Evolutionary conservation across 2,329 filamentous ascomycete genomes (phyloP), one percentile per base, ranked within the genome.

Genomic region (Elsinoe arachidis): DNA sequence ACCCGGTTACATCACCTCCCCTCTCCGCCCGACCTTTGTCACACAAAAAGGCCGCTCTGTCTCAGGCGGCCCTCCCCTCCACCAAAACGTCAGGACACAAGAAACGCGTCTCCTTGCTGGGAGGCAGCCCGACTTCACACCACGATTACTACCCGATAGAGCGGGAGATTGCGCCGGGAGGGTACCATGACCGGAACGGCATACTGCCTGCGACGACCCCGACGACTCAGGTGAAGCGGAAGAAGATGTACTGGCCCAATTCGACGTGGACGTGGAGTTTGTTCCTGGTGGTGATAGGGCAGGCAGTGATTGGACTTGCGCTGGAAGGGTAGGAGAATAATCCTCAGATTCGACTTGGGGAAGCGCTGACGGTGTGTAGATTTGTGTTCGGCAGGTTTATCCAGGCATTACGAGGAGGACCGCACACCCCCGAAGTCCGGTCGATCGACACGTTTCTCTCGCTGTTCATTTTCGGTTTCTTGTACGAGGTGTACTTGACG

Each of bases 401-500:
- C 70, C 74, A 73, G 43, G 83, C 77, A 61, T 70, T 80, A 70
- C 11, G 72, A 76, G 46, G 67, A 75, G 43, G 66, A 73, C 39
- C 59, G 12, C 43, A 51, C 12, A 58, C 70, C 52, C 74, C 69
- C 49, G 73, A 76, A 52, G 73, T 76, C 51, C 76, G 74, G 70
- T 82, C 91, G 0, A 96, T 99, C 62, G 92, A 93, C 23, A 97
- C 92, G 37, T 97, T 96, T 74, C 79, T 99, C 59, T 90, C 92
- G 21, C 83, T 99, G 47, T 96, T 97, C 77, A 96, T 96, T 71
- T 96, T 99, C 71, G 93, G 90, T 60, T 97, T 95, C 74, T 73
- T 99, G 58, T 99, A 97, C 74, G 85, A 96, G 69, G 76, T 97
- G 33, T 76, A 95, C 26, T 78, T 99, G 55, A 88, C 93, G 11